These are phyloP conservation scores for Candida berthetii DNA, from an alignment of 805 yeast genomes.

Conservation along the genomic window DNA sequence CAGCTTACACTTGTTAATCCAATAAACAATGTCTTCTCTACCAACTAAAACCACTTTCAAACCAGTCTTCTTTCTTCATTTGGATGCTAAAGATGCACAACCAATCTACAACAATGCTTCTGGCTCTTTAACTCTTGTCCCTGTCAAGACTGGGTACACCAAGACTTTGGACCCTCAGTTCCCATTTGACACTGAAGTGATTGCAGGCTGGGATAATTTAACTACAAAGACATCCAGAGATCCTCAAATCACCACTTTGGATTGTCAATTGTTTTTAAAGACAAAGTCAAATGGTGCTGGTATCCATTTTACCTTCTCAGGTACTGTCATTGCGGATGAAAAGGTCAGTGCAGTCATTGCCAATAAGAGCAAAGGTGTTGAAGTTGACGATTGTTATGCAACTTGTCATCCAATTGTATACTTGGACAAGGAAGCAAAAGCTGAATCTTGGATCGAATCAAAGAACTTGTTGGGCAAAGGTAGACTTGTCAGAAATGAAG, in stretches of 20 bases:
- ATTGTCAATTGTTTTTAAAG: conserved; percentile 43
- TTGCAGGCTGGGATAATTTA: conserved; percentile 44
- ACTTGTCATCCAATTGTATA: conserved; percentile 39
- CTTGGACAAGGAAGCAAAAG: conserved; percentile 34
- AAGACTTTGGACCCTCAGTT: conserved; percentile 27
- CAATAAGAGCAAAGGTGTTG: conserved; percentile 23
- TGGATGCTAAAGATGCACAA: conserved; percentile 27
- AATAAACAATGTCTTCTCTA: too few species aligned
- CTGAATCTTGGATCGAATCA: conserved; percentile 43
- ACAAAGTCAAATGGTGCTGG: conserved; percentile 35
- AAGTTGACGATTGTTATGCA: conserved; percentile 41
- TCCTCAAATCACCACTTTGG: conserved; percentile 28
- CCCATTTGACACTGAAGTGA: conserved; percentile 32
- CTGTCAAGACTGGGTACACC: conserved; percentile 27
- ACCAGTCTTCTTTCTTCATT: conserved; percentile 31
- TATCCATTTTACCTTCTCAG: conserved; percentile 38
- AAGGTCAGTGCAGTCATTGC: conserved; percentile 29
- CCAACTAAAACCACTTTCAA: conserved; percentile 7
- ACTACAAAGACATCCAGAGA: conserved; percentile 24
- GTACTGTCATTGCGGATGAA: conserved; percentile 36
- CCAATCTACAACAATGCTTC: conserved; percentile 20
- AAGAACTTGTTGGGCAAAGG: conserved; percentile 54
- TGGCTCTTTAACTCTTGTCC: conserved; percentile 22
- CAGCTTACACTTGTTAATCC: too few species aligned
- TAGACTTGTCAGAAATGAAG: conserved; percentile 42